Base-by-base conservation (phyloP, 2,329 filamentous ascomycete genomes). In the Diaporthe vaccinii region DNA sequence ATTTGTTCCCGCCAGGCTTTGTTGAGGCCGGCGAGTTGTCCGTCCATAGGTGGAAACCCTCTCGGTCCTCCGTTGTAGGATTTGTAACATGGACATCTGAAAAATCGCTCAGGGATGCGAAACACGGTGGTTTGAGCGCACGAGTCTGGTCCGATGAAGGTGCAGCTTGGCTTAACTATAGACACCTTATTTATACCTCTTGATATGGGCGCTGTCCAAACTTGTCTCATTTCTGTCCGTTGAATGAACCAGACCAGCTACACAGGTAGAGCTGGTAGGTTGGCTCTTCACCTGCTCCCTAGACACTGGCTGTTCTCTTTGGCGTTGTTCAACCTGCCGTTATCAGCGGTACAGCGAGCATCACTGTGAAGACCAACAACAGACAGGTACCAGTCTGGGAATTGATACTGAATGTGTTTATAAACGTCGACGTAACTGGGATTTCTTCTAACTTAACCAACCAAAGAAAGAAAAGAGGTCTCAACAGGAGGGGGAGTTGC, bases 21-120 rank as follows among this genome's bases (percentile, higher is more conserved):
- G 65, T 69, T 69, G 65, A 69, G 65, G 65, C 46, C 22, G 65
- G 65, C 34, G n/a, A 55, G 12, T 69, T 69, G 65, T 69, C 49
- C 65, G 49, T 12, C 65, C 34, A 41, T 55, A 55, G 65, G 65
- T 69, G 65, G 65, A 69, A 68, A 55, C 65, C 65, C 14, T 39
- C 46, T 69, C 49, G 49, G 65, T 6, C 62, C 82, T 81, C 80
- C 82, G 82, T 80, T 80, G 80, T 83, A 84, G 79, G 81, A 82
- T 72, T 75, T 77, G 79, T 75, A 76, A 75, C 78, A 80, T 77
- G 75, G 53, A 65, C 57, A 78, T 78, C 76, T 78, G 75, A 80
- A 80, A 82, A 82, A 76, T 74, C 68, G 62, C 72, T 75, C 59
- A 72, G 69, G 20, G 46, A 57, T 58, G 72, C 70, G 55, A 74